Conservation (phyloP, 495 filamentous ascomycete genomes). For the Penicillium riverlandense region DNA sequence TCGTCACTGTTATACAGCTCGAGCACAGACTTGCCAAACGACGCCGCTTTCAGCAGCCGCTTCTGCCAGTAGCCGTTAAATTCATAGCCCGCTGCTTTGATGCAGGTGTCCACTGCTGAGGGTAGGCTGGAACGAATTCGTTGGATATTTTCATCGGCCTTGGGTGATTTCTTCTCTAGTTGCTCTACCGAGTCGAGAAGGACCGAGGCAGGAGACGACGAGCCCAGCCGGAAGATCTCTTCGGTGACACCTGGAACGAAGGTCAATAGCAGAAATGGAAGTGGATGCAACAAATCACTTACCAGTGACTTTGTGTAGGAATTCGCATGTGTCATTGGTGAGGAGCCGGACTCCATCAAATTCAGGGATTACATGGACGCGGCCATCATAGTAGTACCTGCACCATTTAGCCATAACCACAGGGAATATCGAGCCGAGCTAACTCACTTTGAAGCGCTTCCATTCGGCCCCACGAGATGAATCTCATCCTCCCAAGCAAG, state of each 20-base stretch:
- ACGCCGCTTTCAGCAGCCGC: conserved; percentile 86
- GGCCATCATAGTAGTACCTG: conserved; percentile 83
- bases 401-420: conserved; percentile 3
- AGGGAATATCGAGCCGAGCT: background rate
- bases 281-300: conserved; percentile 1
- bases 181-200: conserved; percentile 88
- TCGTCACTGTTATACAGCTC: conserved; percentile 96
- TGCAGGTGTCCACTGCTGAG: conserved; percentile 87
- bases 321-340: conserved; percentile 89
- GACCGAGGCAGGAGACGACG: conserved; percentile 79
- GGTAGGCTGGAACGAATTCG: conserved; percentile 79
- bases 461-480: conserved; percentile 85
- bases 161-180: conserved; percentile 87
- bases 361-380: conserved; percentile 83
- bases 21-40: conserved; percentile 92
- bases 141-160: conserved; percentile 95
- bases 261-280: too few species aligned
- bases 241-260: conserved; percentile 57
- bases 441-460: conserved; percentile 58
- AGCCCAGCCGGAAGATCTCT: conserved; percentile 81
- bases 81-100: conserved; percentile 86
- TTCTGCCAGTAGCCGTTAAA: conserved; percentile 91
- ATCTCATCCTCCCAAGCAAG: conserved; percentile 98
- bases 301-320: conserved; percentile 84
- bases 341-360: conserved; percentile 82